Conservation (phyloP, 331 rosid genomes). For the Rosa hybrid region DNA sequence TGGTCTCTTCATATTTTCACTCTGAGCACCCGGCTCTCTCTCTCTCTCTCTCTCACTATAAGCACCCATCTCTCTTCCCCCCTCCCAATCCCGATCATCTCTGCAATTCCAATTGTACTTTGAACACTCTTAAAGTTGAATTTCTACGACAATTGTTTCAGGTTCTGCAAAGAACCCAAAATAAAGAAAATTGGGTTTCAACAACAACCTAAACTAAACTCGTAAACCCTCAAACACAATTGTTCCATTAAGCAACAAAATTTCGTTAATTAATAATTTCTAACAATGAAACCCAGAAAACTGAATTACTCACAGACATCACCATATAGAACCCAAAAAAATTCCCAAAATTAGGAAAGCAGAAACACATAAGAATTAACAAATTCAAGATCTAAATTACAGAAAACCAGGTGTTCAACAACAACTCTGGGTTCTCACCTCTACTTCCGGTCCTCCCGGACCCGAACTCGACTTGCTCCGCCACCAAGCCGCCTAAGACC, state of each 20-base stretch:
- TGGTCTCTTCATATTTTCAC: too few relatives aligned
- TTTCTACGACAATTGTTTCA: not conserved
- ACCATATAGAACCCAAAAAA: not conserved
- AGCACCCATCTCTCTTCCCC: too few relatives aligned
- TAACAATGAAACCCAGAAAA: not conserved
- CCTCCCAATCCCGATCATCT: too few relatives aligned
- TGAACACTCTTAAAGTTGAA: not conserved
- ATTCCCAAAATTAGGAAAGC: not conserved
- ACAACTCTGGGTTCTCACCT: too few relatives aligned
- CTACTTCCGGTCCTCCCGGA: too few relatives aligned
- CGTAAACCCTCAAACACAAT: slow-evolving; percentile 8
- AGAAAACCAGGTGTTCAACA: not conserved
- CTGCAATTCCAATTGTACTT: not conserved
- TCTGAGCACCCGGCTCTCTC: too few relatives aligned
- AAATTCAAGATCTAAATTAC: slow-evolving; percentile 5
- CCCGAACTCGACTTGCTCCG: too few relatives aligned
- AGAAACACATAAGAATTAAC: not conserved
- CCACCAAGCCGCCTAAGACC: too few relatives aligned
- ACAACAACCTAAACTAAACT: not conserved
- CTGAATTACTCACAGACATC: not conserved
- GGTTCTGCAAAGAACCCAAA: not conserved
- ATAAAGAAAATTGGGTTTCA: not conserved
- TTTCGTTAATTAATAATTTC: not conserved
- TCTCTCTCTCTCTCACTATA: too few relatives aligned
- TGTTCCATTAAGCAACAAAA: not conserved